phyloP scores from a whole-genome alignment of 805 yeast genomes.

The Yarrowia deformans region DNA sequence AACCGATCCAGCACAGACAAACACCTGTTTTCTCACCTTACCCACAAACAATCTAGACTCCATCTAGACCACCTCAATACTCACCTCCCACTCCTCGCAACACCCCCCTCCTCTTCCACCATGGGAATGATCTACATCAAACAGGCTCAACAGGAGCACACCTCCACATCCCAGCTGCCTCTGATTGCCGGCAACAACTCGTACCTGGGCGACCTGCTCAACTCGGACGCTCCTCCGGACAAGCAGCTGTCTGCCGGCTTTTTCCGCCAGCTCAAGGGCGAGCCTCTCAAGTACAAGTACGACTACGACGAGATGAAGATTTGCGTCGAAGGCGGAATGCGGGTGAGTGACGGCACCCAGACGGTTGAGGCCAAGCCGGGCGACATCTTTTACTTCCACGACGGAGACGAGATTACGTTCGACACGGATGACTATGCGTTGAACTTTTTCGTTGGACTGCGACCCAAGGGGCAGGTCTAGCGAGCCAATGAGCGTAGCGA shows the following conservation, averaged over 20 bases:
- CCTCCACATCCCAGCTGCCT: conserved; percentile 55
- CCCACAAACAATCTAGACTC: too few species aligned
- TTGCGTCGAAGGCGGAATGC: conserved; percentile 71
- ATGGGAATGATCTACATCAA: conserved; percentile 33
- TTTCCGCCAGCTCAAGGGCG: conserved; percentile 72
- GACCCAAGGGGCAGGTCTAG: conserved; percentile 19
- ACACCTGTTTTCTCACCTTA: conserved; percentile 46
- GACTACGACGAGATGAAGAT: conserved; percentile 74
- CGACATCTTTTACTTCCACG: conserved; percentile 70
- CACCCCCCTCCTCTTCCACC: conserved; percentile 58
- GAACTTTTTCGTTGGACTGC: conserved; percentile 66
- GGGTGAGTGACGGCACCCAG: conserved; percentile 65
- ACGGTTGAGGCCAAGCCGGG: conserved; percentile 64
- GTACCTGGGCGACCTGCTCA: conserved; percentile 69
- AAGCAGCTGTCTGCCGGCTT: conserved; percentile 71
- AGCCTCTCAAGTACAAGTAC: conserved; percentile 71
- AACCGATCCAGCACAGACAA: conserved; percentile 11
- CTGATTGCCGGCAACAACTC: conserved; percentile 69
- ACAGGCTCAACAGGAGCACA: conserved; percentile 32
- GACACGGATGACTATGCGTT: conserved; percentile 70
- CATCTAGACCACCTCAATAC: too few species aligned
- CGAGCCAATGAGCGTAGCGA: background rate
- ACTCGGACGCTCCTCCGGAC: conserved; percentile 66
- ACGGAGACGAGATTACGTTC: conserved; percentile 68
- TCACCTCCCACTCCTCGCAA: conserved; percentile 41